Percentiles rank a stretch among this genome's conserved stretches.
phyloP scores from a whole-genome alignment of 192 early-diverging fungal genomes.

The Backusella westeae region DNA sequence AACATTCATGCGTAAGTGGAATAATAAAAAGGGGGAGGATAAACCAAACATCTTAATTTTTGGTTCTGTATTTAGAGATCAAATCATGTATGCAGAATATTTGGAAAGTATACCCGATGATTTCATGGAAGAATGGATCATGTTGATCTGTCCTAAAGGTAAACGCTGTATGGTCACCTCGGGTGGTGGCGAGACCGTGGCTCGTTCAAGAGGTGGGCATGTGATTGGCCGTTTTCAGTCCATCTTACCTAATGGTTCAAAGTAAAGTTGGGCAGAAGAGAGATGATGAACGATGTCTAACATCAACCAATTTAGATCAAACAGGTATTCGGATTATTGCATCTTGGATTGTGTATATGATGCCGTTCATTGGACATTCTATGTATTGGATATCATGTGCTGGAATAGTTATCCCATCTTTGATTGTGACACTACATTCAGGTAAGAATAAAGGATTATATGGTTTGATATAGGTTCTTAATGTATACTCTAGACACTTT shows the following conservation, averaged over 20 bases:
- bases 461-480: not conserved
- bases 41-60: not conserved
- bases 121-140: conserved; percentile 47
- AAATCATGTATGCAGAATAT: conserved; percentile 57
- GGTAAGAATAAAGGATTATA: conserved; percentile 15
- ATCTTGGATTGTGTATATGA: conserved; percentile 60
- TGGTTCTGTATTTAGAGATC: conserved; percentile 35
- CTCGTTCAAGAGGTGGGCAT: conserved; percentile 36
- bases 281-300: not conserved
- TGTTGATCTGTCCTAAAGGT: conserved; percentile 53
- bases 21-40: not conserved
- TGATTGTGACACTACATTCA: conserved; percentile 61
- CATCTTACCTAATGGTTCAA: conserved; percentile 50
- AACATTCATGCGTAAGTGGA: conserved; percentile 39
- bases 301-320: not conserved
- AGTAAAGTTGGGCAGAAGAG: not conserved
- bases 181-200: conserved; percentile 36
- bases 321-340: conserved; percentile 50
- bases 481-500: conserved; percentile 26
- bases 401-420: conserved; percentile 62
- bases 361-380: conserved; percentile 45
- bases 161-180: conserved; percentile 56
- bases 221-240: conserved; percentile 48
- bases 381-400: conserved; percentile 60
- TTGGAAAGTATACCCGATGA: conserved; percentile 49